Evolutionary conservation across 352 stramenopile genomes (phyloP), one percentile per base, ranked within the genome.

Genomic region (Globisporangium middletonii): DNA sequence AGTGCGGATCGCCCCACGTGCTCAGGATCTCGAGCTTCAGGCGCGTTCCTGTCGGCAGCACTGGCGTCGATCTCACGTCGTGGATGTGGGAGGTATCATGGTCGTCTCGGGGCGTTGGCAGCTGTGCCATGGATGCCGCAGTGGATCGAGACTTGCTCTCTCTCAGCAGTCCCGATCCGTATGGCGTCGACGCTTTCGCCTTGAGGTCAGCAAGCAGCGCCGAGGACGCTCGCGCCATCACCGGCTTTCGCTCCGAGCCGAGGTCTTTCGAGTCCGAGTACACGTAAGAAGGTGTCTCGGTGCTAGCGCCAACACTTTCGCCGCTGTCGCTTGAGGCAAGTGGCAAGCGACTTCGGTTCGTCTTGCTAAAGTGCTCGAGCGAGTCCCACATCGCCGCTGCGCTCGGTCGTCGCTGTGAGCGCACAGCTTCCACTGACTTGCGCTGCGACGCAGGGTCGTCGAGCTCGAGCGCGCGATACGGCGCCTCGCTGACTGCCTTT

Each of bases 1-100:
- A 97, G 64, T 91, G 82, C 4, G 75, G 72, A 57, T 97, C 90
- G 16, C 89, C 90, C 87, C 88, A 97, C 0, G 90, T 97, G 45
- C 65, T 86, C 3, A 96, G 43, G 35, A 97, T 91, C 42, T 94
- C 73, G 4, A 97, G 53, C 26, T 73, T 69, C 0, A 97, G 49
- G 19, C 65, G 77, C 38, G 69, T 69, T 0, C 85, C 85, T 37
- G 43, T 72, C 3, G 87, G 87, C 30, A 95, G 66, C 13, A 82
- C 69, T 3, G 86, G 87, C 37, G 94, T 86, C 8, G 66, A 60
- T 19, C 27, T 12, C 13, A 3, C 2, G 15, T 2, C 2, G 15
- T 51, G 12, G 12, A 23, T 6, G 8, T 55, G 33, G 1, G 33
- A 9, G 33, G 1, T 35, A 7, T 42, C 9, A 1, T 30, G 26